phyloP scores from a whole-genome alignment of 352 stramenopile species.

The Thalassiosira livingstoniorum region DNA sequence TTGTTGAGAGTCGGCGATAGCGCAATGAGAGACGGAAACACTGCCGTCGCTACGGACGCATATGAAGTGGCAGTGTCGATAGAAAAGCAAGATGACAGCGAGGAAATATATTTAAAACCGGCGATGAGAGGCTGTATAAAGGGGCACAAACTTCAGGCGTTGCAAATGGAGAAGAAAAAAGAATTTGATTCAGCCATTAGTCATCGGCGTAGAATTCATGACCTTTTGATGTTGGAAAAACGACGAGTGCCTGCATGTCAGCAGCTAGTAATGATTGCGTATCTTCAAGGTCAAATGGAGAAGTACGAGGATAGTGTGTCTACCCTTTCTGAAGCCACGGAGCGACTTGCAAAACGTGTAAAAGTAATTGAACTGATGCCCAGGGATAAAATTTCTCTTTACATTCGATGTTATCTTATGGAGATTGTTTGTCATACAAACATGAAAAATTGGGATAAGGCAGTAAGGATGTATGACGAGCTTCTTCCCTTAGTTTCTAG shows the following conservation, averaged over 20 bases:
- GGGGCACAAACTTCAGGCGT: conserved; percentile 44
- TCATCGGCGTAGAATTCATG: conserved; percentile 32
- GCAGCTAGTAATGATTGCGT: conserved; percentile 48
- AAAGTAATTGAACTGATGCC: conserved; percentile 37
- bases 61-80: conserved; percentile 39
- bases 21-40: conserved; percentile 29
- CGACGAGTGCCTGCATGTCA: conserved; percentile 35
- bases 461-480: conserved; percentile 45
- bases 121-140: conserved; percentile 46
- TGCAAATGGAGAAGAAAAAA: conserved; percentile 29
- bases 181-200: conserved; percentile 45
- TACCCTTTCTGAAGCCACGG: conserved; percentile 33
- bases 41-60: conserved; percentile 37
- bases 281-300: conserved; percentile 28
- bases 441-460: conserved; percentile 32
- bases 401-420: conserved; percentile 46
- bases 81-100: conserved; percentile 18
- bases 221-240: conserved; percentile 33
- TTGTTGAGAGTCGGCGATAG: conserved; percentile 44
- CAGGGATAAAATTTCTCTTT: conserved; percentile 22
- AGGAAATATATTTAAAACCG: not conserved
- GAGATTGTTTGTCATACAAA: conserved; percentile 35
- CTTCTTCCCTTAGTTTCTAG: conserved; percentile 40
- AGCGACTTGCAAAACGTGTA: conserved; percentile 24
- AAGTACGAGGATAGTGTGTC: conserved; percentile 34